A percentile compares a stretch with the other conserved stretches of the same genome.
These are phyloP conservation scores for Chlorella sp. DNA, from an alignment of 139 green algal genomes.

Conservation along the genomic window DNA sequence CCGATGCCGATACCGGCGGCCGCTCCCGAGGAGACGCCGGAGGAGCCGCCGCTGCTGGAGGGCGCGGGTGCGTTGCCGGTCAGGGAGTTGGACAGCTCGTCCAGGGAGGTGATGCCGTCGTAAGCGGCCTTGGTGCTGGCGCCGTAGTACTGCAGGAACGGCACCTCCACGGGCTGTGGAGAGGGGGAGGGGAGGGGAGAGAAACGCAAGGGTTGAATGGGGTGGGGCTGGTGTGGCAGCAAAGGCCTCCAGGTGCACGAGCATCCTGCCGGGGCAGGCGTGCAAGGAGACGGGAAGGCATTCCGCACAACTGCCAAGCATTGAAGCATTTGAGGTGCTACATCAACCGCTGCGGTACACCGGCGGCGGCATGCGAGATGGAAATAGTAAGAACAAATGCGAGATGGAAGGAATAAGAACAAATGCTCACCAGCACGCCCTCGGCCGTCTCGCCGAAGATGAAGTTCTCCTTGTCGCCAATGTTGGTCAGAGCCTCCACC, in stretches of 20 bases:
- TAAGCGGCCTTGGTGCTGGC: not conserved
- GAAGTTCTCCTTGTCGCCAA: not conserved
- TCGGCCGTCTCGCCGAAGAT: not conserved
- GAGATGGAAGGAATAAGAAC: too few relatives aligned
- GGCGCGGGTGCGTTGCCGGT: not conserved
- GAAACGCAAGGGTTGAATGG: too few relatives aligned
- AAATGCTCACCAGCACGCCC: not conserved
- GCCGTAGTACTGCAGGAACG: slow-evolving; percentile 31
- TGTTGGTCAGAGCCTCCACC: not conserved
- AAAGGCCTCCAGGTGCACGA: too few relatives aligned
- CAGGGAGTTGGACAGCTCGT: not conserved
- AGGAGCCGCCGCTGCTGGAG: not conserved
- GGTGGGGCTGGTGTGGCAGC: too few relatives aligned
- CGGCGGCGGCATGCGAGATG: too few relatives aligned
- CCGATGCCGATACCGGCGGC: slow-evolving; percentile 25
- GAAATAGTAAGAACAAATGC: too few relatives aligned
- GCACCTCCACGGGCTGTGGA: not conserved
- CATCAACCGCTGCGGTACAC: too few relatives aligned
- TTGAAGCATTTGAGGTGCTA: too few relatives aligned
- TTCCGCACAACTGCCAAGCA: too few relatives aligned
- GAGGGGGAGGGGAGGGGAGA: not conserved
- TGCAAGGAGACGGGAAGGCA: not conserved
- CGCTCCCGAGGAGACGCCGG: slow-evolving; percentile 1
- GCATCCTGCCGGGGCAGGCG: too few relatives aligned
- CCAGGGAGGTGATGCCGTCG: not conserved